Evolutionary conservation across 2,329 filamentous ascomycete species (phyloP).

Genomic region (Tympanopsis confertula): DNA sequence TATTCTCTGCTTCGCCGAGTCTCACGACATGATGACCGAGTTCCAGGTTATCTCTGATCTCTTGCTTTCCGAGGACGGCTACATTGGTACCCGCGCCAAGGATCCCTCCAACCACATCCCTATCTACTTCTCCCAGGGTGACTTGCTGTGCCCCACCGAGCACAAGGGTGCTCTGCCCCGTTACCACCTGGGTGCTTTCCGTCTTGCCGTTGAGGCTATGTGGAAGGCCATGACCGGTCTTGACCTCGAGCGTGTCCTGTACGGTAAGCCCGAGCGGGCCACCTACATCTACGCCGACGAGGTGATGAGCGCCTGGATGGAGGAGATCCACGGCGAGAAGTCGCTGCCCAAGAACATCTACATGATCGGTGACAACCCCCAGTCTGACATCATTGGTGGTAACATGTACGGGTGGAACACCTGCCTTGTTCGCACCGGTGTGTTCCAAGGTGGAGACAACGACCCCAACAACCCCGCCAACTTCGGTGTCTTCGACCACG

Average conservation of each 20-base stretch:
- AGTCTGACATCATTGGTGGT: constrained; percentile 63
- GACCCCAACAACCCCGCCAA: constrained; percentile 67
- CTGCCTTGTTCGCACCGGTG: constrained; percentile 65
- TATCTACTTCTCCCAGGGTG: constrained; percentile 62
- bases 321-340: constrained; percentile 63
- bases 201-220: constrained; percentile 62
- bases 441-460: constrained; percentile 69
- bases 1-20: constrained; percentile 66
- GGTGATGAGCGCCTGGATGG: constrained; percentile 65
- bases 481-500: constrained; percentile 66
- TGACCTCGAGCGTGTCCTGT: constrained; percentile 65
- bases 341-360: constrained; percentile 58
- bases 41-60: constrained; percentile 69
- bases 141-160: constrained; percentile 44
- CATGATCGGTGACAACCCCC: constrained; percentile 68
- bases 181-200: constrained; percentile 67
- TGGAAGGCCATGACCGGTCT: constrained; percentile 59
- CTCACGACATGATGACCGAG: constrained; percentile 63
- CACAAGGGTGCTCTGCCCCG: constrained; percentile 47
- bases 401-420: constrained; percentile 80
- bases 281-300: constrained; percentile 74
- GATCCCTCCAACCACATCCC: constrained; percentile 59
- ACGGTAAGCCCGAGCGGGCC: constrained; percentile 63
- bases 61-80: constrained; percentile 56
- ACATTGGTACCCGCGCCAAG: constrained; percentile 51